These are phyloP conservation scores for Aspergillus phoenicis DNA, from an alignment of 2,329 filamentous ascomycete genomes.

Conservation along the genomic window DNA sequence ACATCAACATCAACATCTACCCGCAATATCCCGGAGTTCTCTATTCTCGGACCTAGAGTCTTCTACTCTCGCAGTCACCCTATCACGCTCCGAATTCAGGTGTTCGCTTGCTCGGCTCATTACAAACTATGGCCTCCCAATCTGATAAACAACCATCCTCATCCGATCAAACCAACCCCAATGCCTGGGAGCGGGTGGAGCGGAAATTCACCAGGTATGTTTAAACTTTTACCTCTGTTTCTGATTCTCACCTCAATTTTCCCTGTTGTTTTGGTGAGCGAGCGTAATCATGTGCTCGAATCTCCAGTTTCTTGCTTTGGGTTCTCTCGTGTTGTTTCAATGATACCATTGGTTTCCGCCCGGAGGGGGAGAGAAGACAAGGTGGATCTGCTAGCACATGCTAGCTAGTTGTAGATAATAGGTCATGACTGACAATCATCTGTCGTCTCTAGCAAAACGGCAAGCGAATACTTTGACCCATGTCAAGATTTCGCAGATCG, in stretches of 20 bases:
- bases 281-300: not conserved
- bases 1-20: not conserved
- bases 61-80: not conserved
- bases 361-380: not conserved
- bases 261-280: not conserved
- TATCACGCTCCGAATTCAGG: not conserved
- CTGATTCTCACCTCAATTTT: not conserved
- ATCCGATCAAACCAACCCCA: slow-evolving; percentile 42
- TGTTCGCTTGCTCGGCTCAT: not conserved
- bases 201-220: slow-evolving; percentile 66
- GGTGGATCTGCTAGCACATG: not conserved
- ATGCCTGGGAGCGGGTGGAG: slow-evolving; percentile 60
- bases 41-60: no score
- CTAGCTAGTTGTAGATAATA: not conserved
- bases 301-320: not conserved
- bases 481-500: slow-evolving; percentile 88
- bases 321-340: not conserved
- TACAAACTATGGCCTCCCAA: slow-evolving; percentile 19
- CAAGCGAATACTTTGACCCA: slow-evolving; percentile 90
- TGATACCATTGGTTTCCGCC: not conserved
- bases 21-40: not conserved
- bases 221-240: not conserved
- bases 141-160: slow-evolving; percentile 33
- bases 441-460: slow-evolving; percentile 66
- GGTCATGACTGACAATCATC: not conserved